Percentiles rank a stretch among this genome's conserved stretches.
These are phyloP conservation scores for Cyanodermella asteris DNA, from an alignment of 2,329 filamentous ascomycete species.

Conservation along the genomic window DNA sequence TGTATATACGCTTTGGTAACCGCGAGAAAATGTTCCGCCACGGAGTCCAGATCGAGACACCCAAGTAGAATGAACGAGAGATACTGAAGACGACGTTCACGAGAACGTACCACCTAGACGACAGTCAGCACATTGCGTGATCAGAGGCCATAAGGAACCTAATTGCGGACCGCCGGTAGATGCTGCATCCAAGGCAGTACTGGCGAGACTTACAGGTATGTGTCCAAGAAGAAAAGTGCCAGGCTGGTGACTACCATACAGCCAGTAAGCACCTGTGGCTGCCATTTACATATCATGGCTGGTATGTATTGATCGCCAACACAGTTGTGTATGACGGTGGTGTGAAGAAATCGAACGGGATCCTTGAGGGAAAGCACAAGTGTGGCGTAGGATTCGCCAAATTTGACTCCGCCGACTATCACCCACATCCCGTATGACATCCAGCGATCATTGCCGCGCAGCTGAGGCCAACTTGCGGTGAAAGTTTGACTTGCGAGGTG, in stretches of 20 bases:
- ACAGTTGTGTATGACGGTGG: slow-evolving; percentile 59
- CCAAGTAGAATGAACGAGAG: slow-evolving; percentile 88
- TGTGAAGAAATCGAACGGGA: slow-evolving; percentile 68
- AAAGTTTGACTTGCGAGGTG: slow-evolving; percentile 98
- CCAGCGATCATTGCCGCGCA: slow-evolving; percentile 83
- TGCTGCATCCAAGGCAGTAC: no score
- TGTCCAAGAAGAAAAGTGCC: slow-evolving; percentile 95
- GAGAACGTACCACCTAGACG: slow-evolving; percentile 98
- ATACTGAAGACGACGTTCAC: slow-evolving; percentile 88
- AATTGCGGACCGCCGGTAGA: no score
- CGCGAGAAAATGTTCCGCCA: slow-evolving; percentile 99
- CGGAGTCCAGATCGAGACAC: slow-evolving; percentile 93
- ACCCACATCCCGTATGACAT: slow-evolving; percentile 95
- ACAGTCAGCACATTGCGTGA: no score
- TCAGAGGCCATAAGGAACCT: no score
- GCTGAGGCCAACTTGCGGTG: slow-evolving; percentile 75
- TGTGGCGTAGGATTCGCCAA: slow-evolving; percentile 85
- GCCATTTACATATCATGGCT: slow-evolving; percentile 49
- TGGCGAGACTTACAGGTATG: no score
- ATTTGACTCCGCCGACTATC: slow-evolving; percentile 72
- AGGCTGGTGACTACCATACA: slow-evolving; percentile 90
- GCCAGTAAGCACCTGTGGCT: slow-evolving; percentile 63
- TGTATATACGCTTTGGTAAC: slow-evolving; percentile 95
- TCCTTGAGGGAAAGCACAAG: slow-evolving; percentile 83
- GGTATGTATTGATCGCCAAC: slow-evolving; percentile 50